Evolutionary conservation across 176 grass and related monocot species (phyloP).

Genomic region (Raddia guianensis): DNA sequence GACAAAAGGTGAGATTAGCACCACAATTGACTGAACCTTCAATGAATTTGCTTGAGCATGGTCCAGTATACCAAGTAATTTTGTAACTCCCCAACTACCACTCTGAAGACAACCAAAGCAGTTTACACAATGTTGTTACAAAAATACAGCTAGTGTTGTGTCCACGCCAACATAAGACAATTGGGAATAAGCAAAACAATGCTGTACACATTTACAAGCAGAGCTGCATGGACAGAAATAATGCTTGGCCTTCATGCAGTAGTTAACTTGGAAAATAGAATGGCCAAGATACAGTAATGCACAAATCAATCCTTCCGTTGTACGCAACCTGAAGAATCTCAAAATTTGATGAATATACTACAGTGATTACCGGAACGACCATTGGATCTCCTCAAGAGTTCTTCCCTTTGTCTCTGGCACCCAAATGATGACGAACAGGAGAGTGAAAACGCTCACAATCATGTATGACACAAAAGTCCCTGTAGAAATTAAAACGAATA

Average conservation of each 20-base stretch:
- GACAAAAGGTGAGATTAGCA: too few species aligned
- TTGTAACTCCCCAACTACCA: too few species aligned
- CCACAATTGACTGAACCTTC: too few species aligned
- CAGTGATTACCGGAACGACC: conserved; percentile 65
- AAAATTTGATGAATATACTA: background rate
- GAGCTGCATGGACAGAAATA: conserved; percentile 33
- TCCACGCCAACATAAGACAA: conserved; percentile 9
- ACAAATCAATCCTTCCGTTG: conserved; percentile 11
- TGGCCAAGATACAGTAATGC: background rate
- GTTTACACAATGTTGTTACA: too few species aligned
- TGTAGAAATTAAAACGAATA: conserved; percentile 32
- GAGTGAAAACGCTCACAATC: conserved; percentile 60
- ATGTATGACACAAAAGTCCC: conserved; percentile 78
- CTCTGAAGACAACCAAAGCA: too few species aligned
- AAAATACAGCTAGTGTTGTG: background rate
- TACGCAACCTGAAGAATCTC: conserved; percentile 12
- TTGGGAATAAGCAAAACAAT: background rate
- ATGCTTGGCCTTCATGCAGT: conserved; percentile 12
- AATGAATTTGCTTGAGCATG: too few species aligned
- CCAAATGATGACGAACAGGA: conserved; percentile 81
- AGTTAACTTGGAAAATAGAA: background rate
- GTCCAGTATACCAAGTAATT: too few species aligned
- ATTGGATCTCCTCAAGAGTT: conserved; percentile 93
- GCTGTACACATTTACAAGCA: conserved; percentile 36
- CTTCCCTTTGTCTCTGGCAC: conserved; percentile 96